A percentile compares a stretch with the other conserved stretches of the same genome.
phyloP scores from a whole-genome alignment of 805 yeast species.

The Barnettozyma vustinii region DNA sequence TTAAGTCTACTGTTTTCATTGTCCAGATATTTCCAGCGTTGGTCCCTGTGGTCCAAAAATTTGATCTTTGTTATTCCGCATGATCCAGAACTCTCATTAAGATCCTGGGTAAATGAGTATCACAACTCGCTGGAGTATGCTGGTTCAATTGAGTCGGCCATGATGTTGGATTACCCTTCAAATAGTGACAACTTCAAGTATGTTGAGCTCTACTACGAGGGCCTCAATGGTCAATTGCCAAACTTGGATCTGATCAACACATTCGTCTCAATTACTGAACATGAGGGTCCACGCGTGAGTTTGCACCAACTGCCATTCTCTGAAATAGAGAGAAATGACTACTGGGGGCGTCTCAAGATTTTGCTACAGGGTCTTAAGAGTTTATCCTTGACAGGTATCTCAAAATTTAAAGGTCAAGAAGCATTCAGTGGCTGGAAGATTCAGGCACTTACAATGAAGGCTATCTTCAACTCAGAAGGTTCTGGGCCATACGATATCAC shows the following conservation, averaged over 20 bases:
- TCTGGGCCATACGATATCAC: constrained; percentile 71
- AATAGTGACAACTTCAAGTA: constrained; percentile 62
- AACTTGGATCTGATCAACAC: constrained; percentile 85
- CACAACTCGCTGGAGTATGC: constrained; percentile 87
- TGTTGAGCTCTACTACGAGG: constrained; percentile 74
- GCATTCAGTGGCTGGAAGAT: constrained; percentile 96
- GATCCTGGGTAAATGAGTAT: constrained; percentile 92
- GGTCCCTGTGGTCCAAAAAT: constrained; percentile 96
- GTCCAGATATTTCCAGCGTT: constrained; percentile 72
- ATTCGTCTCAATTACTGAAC: constrained; percentile 65
- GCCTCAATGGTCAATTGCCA: constrained; percentile 93
- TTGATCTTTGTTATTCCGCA: constrained; percentile 81
- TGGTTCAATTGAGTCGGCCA: constrained; percentile 89
- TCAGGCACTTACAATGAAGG: constrained; percentile 80
- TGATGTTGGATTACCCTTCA: constrained; percentile 74
- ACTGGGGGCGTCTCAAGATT: constrained; percentile 50
- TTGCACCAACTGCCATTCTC: constrained; percentile 53
- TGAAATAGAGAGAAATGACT: constrained; percentile 42
- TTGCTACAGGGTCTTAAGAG: constrained; percentile 61
- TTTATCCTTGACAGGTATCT: constrained; percentile 67
- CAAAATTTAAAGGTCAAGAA: constrained; percentile 66
- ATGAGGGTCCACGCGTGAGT: constrained; percentile 68
- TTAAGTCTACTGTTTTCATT: constrained; percentile 65
- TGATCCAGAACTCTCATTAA: constrained; percentile 59
- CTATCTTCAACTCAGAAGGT: constrained; percentile 29